These are phyloP conservation scores for Prunus padus DNA, from an alignment of 306 rosid genomes.

Conservation along the genomic window DNA sequence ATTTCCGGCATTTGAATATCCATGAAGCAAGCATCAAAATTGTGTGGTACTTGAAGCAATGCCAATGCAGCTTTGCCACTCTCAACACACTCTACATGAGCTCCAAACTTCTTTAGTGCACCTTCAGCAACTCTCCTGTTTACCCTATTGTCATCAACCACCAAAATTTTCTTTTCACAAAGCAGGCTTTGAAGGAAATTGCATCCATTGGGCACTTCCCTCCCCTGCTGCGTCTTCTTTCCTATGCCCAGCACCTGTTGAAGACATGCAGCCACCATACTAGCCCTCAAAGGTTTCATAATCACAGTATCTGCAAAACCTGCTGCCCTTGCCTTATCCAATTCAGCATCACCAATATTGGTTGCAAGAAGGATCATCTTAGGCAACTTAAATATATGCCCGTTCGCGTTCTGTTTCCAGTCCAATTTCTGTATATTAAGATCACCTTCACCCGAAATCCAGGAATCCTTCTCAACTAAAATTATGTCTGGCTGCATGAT, in stretches of 20 bases:
- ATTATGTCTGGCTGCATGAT: conserved; percentile 64
- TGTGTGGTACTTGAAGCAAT: conserved; percentile 78
- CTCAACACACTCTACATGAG: conserved; percentile 75
- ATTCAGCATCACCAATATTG: conserved; percentile 55
- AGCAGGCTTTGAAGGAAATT: conserved; percentile 61
- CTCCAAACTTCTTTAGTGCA: conserved; percentile 84
- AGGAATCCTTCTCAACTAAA: conserved; percentile 82
- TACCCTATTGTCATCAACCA: conserved; percentile 88
- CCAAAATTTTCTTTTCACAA: conserved; percentile 75
- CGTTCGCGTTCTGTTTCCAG: conserved; percentile 72
- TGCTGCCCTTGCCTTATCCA: conserved; percentile 64
- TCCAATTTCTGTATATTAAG: conserved; percentile 48
- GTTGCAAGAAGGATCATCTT: conserved; percentile 87
- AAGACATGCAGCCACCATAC: conserved; percentile 98
- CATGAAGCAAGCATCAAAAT: conserved; percentile 97
- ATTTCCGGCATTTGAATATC: conserved; percentile 99
- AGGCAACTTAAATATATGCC: conserved; percentile 55
- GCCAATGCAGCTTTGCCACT: conserved; percentile 88
- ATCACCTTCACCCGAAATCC: conserved; percentile 67
- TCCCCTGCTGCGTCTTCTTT: conserved; percentile 68
- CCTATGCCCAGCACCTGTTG: conserved; percentile 87
- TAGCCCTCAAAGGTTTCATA: conserved; percentile 95
- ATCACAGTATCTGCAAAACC: conserved; percentile 90
- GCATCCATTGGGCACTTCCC: conserved; percentile 59
- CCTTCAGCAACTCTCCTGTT: conserved; percentile 98